phyloP scores from a whole-genome alignment of 1,139 yeast species.

The Suhomyces atakaporum region DNA sequence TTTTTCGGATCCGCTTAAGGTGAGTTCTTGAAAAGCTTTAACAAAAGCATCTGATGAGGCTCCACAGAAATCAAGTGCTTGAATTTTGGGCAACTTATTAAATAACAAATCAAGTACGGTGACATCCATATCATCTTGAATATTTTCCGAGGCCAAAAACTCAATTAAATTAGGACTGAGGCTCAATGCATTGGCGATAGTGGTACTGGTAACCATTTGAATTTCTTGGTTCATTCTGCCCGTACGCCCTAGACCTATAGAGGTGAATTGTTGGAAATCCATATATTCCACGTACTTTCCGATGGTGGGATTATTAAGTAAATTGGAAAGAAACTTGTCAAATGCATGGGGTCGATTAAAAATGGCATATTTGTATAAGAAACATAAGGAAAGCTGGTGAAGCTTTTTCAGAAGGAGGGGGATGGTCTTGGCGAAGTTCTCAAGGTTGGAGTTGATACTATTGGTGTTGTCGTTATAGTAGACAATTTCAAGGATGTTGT shows the following conservation, averaged over 20 bases:
- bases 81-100: constrained; percentile 58
- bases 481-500: constrained; percentile 46
- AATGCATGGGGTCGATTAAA: constrained; percentile 84
- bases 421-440: constrained; percentile 42
- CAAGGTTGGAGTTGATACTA: constrained; percentile 46
- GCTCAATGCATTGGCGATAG: constrained; percentile 63
- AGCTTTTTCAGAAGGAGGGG: constrained; percentile 41
- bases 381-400: constrained; percentile 33
- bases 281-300: constrained; percentile 74
- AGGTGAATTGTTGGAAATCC: constrained; percentile 87
- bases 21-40: constrained; percentile 54
- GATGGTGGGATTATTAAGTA: constrained; percentile 49
- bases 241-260: constrained; percentile 87
- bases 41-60: constrained; percentile 69
- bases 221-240: constrained; percentile 88
- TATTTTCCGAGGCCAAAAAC: constrained; percentile 81
- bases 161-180: constrained; percentile 72
- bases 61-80: constrained; percentile 86
- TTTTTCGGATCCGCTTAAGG: constrained; percentile 22
- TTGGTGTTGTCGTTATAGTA: constrained; percentile 42
- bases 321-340: constrained; percentile 64
- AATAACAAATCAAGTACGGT: constrained; percentile 60
- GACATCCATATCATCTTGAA: constrained; percentile 78
- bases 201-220: constrained; percentile 81
- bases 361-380: constrained; percentile 65